A percentile compares a stretch with the other conserved stretches of the same genome.
Evolutionary conservation across 2,329 filamentous ascomycete genomes (phyloP).

Genomic region (Diaporthe destruens): DNA sequence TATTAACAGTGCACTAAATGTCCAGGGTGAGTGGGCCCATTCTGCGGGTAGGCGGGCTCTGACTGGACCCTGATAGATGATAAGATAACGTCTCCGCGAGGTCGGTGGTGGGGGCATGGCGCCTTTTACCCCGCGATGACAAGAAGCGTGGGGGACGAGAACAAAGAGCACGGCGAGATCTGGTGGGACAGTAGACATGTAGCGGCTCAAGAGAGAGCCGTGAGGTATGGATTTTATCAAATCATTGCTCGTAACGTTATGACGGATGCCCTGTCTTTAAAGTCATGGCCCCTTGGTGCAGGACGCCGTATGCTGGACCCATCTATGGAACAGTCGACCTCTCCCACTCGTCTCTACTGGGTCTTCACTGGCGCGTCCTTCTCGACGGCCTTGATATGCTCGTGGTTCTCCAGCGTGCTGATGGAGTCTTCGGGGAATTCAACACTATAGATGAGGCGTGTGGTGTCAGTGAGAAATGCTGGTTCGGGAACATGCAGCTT

Average conservation of each 20-base stretch:
- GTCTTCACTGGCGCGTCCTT: conserved; percentile 76
- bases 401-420: conserved; percentile 71
- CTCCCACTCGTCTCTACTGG: conserved; percentile 66
- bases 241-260: conserved; percentile 33
- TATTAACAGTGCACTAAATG: background rate
- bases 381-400: conserved; percentile 83
- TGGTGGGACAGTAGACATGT: background rate
- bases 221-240: background rate
- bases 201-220: background rate
- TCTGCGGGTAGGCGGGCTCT: conserved; percentile 11
- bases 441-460: background rate
- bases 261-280: conserved; percentile 17
- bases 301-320: background rate
- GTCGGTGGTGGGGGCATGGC: conserved; percentile 18
- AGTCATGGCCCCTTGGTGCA: background rate
- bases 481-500: background rate
- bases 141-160: conserved; percentile 15
- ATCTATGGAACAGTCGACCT: conserved; percentile 2
- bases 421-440: conserved; percentile 77
- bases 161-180: background rate
- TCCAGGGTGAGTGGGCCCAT: background rate
- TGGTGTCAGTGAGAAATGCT: background rate
- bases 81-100: conserved; percentile 34
- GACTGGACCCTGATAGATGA: conserved; percentile 26
- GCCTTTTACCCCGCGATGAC: conserved; percentile 39